phyloP scores from a whole-genome alignment of 192 early-diverging fungal genomes.

The Piromyces sp. region DNA sequence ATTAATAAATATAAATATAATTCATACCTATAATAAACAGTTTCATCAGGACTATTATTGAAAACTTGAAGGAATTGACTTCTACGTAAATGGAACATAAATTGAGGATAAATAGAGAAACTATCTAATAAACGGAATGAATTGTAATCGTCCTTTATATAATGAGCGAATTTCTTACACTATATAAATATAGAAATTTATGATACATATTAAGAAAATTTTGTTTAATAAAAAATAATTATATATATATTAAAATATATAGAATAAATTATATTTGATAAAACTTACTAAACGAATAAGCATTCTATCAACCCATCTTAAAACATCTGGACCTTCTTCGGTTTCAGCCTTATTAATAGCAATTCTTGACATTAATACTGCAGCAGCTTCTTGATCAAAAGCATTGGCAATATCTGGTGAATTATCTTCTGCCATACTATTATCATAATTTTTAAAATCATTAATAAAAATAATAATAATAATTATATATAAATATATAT shows the following conservation, averaged over 20 bases:
- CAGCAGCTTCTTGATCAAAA: constrained; percentile 95
- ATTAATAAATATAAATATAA: no score
- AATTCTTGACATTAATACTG: constrained; percentile 93
- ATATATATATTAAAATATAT: background rate
- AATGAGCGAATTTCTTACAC: constrained; percentile 94
- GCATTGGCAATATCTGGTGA: constrained; percentile 73
- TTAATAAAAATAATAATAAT: no score
- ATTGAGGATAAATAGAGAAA: constrained; percentile 98
- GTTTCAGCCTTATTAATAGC: constrained; percentile 89
- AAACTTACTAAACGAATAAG: constrained; percentile 67
- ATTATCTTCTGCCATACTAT: constrained; percentile 54
- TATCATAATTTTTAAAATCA: no score
- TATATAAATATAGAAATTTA: background rate
- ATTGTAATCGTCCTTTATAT: constrained; percentile 81
- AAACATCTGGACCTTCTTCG: constrained; percentile 90
- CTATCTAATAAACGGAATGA: constrained; percentile 79
- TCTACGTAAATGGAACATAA: constrained; percentile 96
- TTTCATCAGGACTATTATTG: constrained; percentile 97
- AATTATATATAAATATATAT: background rate
- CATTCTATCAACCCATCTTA: constrained; percentile 96
- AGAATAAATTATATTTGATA: background rate
- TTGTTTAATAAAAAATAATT: constrained; percentile 1
- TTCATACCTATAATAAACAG: constrained; percentile 82
- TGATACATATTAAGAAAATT: no score
- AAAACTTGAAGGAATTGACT: constrained; percentile 96